Percentiles rank a stretch among this genome's conserved stretches.
Conservation (phyloP, 2,329 filamentous ascomycete genomes). For the Pestalotiopsis sp. region DNA sequence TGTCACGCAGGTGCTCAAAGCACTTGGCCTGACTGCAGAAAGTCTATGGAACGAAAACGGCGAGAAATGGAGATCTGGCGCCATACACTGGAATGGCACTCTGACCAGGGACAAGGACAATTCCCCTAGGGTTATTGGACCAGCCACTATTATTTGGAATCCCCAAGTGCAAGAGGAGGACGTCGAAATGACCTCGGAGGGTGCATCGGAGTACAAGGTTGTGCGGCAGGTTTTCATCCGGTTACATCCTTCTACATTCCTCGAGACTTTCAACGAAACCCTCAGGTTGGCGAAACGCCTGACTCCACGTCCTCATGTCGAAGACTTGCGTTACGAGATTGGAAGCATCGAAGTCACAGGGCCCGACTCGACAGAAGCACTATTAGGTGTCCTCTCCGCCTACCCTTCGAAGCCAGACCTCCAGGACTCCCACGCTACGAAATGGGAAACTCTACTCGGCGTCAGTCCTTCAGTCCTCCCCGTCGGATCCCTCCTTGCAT, state of each 20-base stretch:
- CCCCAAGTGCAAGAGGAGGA: constrained; percentile 33
- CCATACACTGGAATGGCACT: constrained; percentile 50
- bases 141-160: constrained; percentile 78
- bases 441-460: constrained; percentile 56
- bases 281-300: constrained; percentile 60
- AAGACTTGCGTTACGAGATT: constrained; percentile 72
- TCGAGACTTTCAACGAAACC: constrained; percentile 68
- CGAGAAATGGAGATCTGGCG: constrained; percentile 68
- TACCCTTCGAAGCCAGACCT: constrained; percentile 38
- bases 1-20: constrained; percentile 67
- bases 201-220: constrained; percentile 22
- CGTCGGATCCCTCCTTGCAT: constrained; percentile 69
- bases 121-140: constrained; percentile 64
- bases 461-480: constrained; percentile 72
- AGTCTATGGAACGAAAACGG: constrained; percentile 66
- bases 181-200: constrained; percentile 12
- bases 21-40: constrained; percentile 64
- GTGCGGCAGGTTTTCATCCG: constrained; percentile 66
- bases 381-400: constrained; percentile 69
- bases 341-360: constrained; percentile 61
- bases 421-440: constrained; percentile 44
- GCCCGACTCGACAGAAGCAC: constrained; percentile 78
- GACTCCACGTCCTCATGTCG: constrained; percentile 63
- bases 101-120: constrained; percentile 58
- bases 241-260: constrained; percentile 81